Conservation (phyloP, 768 basidiomycete genomes). For the Termitomyces sp. region DNA sequence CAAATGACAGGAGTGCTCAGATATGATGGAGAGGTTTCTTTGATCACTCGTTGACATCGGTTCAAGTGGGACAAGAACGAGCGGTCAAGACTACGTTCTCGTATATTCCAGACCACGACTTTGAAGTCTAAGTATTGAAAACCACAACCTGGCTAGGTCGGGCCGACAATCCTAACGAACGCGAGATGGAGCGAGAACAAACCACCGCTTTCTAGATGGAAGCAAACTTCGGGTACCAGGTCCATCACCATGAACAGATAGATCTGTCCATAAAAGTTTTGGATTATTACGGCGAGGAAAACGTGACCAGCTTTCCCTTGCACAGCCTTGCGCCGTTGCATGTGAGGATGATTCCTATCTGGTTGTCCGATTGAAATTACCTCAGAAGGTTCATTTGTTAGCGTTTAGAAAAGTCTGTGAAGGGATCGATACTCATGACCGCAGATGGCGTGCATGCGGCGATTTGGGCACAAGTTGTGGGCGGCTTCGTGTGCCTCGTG, state of each 20-base stretch:
- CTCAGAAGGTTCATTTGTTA: not conserved
- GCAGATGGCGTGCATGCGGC: not conserved
- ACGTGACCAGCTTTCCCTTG: slow-evolving; percentile 1
- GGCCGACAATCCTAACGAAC: not conserved
- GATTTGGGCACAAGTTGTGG: slow-evolving; percentile 2
- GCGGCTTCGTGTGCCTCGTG: slow-evolving; percentile 12
- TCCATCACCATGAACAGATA: not conserved
- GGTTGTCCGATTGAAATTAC: not conserved
- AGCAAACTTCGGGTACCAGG: slow-evolving; percentile 1
- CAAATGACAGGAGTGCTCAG: not conserved
- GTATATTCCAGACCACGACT: not conserved
- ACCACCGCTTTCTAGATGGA: not conserved
- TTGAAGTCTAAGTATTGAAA: not conserved
- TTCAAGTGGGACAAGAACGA: not conserved
- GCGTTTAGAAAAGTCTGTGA: not conserved
- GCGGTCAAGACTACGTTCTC: not conserved
- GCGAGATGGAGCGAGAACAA: not conserved
- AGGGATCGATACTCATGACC: not conserved
- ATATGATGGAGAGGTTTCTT: not conserved
- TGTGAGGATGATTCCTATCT: not conserved
- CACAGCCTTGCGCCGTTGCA: slow-evolving; percentile 6
- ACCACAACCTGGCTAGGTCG: not conserved
- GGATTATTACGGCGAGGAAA: not conserved
- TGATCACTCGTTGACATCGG: not conserved
- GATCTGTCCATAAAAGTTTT: not conserved